Percentiles rank a stretch among this genome's conserved stretches.
Evolutionary conservation across 2,329 filamentous ascomycete species (phyloP).

Genomic region (Ophiocordyceps sinensis): DNA sequence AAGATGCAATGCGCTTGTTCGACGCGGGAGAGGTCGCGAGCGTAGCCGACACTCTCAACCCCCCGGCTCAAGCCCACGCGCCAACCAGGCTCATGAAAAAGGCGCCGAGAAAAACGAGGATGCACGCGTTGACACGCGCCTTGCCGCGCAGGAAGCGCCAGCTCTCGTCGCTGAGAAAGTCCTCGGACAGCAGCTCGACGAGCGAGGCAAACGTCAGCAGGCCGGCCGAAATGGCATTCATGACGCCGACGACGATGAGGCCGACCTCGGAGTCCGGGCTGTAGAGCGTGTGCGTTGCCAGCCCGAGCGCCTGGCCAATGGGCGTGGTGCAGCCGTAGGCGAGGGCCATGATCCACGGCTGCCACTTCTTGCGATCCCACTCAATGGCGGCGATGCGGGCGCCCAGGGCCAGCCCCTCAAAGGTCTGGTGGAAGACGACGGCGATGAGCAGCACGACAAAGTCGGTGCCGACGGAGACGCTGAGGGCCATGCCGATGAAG

Average conservation of each 20-base stretch:
- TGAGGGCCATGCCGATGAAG: constrained; percentile 75
- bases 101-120: constrained; percentile 43
- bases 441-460: constrained; percentile 70
- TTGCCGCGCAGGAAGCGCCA: constrained; percentile 40
- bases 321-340: constrained; percentile 49
- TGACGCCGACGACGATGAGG: constrained; percentile 56
- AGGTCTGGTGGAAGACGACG: constrained; percentile 58
- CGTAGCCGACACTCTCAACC: no score
- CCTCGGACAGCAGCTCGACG: constrained; percentile 57
- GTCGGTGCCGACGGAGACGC: constrained; percentile 59
- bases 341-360: constrained; percentile 42
- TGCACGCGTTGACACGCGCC: constrained; percentile 37
- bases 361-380: constrained; percentile 22
- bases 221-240: constrained; percentile 60
- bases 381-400: constrained; percentile 45
- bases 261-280: constrained; percentile 51
- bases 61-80: constrained; percentile 37
- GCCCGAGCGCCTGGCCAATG: constrained; percentile 58
- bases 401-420: constrained; percentile 46
- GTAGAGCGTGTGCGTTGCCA: constrained; percentile 56
- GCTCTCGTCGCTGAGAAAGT: constrained; percentile 52
- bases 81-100: constrained; percentile 50
- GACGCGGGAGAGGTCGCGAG: no score
- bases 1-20: no score
- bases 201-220: constrained; percentile 58